Percentiles rank a stretch among this genome's conserved stretches.
These are phyloP conservation scores for Mucor lusitanicus DNA, from an alignment of 371 early-diverging fungal genomes.

Conservation along the genomic window DNA sequence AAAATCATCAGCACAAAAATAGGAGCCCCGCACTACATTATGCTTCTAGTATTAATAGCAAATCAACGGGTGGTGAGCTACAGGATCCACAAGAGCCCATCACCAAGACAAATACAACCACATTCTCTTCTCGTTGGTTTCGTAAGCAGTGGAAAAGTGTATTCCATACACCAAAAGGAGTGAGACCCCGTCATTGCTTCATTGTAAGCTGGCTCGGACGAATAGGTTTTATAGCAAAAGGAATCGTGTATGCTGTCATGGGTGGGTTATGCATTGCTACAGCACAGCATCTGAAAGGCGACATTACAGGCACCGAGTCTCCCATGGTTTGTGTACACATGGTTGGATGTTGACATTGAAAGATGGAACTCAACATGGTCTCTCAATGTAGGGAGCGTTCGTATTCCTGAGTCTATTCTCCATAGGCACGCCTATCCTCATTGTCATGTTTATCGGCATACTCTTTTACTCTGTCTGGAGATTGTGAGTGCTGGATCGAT, in stretches of 20 bases:
- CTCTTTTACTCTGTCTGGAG: conserved; percentile 3
- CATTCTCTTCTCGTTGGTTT: no score
- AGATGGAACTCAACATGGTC: background rate
- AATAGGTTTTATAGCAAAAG: conserved; percentile 32
- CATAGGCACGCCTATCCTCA: conserved; percentile 21
- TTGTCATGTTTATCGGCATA: conserved; percentile 23
- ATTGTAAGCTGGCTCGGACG: conserved; percentile 23
- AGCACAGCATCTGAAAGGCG: conserved; percentile 15
- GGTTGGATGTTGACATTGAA: background rate
- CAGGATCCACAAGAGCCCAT: background rate
- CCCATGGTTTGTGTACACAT: conserved; percentile 20
- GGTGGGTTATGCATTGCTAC: conserved; percentile 27
- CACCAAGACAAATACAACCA: background rate
- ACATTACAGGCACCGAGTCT: conserved; percentile 18
- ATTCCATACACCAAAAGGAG: no score
- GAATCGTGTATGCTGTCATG: conserved; percentile 30
- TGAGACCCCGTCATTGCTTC: background rate
- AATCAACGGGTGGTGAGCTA: background rate
- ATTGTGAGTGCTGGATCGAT: conserved; percentile 5
- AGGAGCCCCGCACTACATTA: background rate
- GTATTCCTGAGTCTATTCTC: conserved; percentile 19
- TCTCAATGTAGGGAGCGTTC: conserved; percentile 23
- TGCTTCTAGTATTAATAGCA: background rate
- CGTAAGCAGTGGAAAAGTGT: no score
- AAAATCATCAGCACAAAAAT: background rate